Conservation (phyloP, 257 asterid genomes). For the Echites panduratus region DNA sequence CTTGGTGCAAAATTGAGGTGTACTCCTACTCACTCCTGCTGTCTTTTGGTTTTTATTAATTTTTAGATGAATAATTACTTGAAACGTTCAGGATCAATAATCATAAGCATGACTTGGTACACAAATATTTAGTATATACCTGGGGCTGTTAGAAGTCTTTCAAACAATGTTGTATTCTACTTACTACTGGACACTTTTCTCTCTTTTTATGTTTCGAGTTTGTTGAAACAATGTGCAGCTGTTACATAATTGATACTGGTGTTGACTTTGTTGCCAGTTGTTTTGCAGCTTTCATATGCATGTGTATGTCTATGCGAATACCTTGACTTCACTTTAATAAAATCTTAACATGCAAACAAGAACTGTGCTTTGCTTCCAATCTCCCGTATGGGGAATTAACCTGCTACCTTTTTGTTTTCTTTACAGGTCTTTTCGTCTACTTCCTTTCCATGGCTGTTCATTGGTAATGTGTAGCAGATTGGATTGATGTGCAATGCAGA, state of each 20-base stretch:
- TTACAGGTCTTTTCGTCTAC: slow-evolving; percentile 15
- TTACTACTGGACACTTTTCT: neutral
- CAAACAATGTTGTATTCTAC: neutral
- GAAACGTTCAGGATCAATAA: neutral
- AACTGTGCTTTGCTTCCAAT: neutral
- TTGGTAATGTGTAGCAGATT: slow-evolving; percentile 28
- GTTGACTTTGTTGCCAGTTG: neutral
- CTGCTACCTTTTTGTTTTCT: slow-evolving; percentile 5
- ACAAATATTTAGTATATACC: neutral
- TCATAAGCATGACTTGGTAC: neutral
- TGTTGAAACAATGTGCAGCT: neutral
- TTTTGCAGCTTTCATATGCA: neutral
- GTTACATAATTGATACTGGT: neutral
- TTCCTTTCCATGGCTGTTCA: slow-evolving; percentile 11
- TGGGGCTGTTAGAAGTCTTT: neutral
- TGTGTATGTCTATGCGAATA: neutral
- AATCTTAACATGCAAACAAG: neutral
- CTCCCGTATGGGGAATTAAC: neutral
- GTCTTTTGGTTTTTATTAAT: neutral
- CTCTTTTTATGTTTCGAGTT: neutral
- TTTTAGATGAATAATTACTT: neutral
- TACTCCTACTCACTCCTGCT: neutral
- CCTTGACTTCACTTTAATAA: neutral
- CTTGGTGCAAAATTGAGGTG: neutral
- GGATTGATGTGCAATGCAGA: slow-evolving; percentile 89